phyloP scores from a whole-genome alignment of 2,329 filamentous ascomycete species.

The Nigrograna mackinnonii region DNA sequence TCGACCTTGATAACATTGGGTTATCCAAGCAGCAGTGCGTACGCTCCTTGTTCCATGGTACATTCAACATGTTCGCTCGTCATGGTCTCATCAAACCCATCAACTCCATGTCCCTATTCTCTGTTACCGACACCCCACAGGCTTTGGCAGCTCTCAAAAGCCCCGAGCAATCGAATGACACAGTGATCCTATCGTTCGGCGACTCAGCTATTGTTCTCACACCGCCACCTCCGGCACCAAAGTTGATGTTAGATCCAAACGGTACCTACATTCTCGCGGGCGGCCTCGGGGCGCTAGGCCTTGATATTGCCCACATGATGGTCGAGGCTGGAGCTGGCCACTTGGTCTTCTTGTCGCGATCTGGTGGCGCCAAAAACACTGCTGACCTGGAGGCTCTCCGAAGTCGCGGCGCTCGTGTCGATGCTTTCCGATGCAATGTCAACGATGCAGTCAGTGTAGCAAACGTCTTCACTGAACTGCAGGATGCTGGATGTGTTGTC shows the following conservation, averaged over 20 bases:
- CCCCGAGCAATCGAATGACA: neutral
- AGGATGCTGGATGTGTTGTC: slow-evolving; percentile 12
- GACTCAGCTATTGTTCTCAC: neutral
- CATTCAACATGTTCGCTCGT: slow-evolving; percentile 2
- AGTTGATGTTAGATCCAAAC: neutral
- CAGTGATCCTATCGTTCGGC: neutral
- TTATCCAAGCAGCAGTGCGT: neutral
- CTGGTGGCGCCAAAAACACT: neutral
- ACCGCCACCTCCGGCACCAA: neutral
- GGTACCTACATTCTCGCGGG: slow-evolving; percentile 20
- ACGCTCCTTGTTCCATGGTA: neutral
- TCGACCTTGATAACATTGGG: neutral
- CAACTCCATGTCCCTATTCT: neutral
- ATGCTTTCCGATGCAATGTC: neutral
- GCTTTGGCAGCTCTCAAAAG: neutral
- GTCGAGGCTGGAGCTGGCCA: slow-evolving; percentile 15
- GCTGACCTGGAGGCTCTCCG: neutral
- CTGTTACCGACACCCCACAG: neutral
- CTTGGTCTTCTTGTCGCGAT: slow-evolving; percentile 15
- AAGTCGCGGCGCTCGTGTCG: neutral
- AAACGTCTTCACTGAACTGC: neutral
- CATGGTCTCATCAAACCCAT: slow-evolving; percentile 1
- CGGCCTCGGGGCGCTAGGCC: slow-evolving; percentile 19
- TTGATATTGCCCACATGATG: slow-evolving; percentile 15
- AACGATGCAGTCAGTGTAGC: neutral